Evolutionary conservation across 2,329 filamentous ascomycete genomes (phyloP), one percentile per base, ranked within the genome.

Genomic region (Sporothrix pseudoabietina): DNA sequence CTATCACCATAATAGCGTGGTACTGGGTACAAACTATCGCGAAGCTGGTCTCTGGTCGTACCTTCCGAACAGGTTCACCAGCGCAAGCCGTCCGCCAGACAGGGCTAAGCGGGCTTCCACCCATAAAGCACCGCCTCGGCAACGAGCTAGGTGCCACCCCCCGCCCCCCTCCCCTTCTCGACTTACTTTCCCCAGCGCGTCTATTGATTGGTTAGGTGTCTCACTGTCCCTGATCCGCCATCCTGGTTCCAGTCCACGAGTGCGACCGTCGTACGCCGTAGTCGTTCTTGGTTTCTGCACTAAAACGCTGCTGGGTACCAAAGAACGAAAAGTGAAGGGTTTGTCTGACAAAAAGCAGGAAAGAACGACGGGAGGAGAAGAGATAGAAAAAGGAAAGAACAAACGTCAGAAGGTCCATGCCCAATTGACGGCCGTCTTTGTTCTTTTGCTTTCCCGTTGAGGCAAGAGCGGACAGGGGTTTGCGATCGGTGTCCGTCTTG

Each of bases 391-490:
- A 32, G 49, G 35, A 65, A 52, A 73, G 32, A 57, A 47, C 32
- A 12, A 65, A 70, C 22, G 57, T 39, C 57, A 57, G 49, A 14
- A 54, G 32, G 69, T 19, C 12, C 22, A 63, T 41, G 68, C 47
- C 49, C 22, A 41, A 44, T 39, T 52, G 54, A 10, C 44, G 19
- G 19, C 19, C 22, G 55, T 69, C 72, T 69, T 71, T 74, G 69
- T 74, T 74, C 69, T 69, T 39, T 69, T 4, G 49, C 32, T 71
- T 71, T 61, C 69, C 65, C 65, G 44, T 72, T 72, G 49, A 54
- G 72, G 72, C 35, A 72, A 74, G 63, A 69, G 47, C 22, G 4
- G 22, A 35, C 63, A 69, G 52, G 72, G 72, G 72, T 71, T 26
- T 65, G 68, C 16, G 69, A 71, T 71, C 61, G 22, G 30, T 22